Evolutionary conservation across 148 eudicot species (phyloP), one percentile per base, ranked within the genome.

Genomic region (Chenopodium berlandieri): DNA sequence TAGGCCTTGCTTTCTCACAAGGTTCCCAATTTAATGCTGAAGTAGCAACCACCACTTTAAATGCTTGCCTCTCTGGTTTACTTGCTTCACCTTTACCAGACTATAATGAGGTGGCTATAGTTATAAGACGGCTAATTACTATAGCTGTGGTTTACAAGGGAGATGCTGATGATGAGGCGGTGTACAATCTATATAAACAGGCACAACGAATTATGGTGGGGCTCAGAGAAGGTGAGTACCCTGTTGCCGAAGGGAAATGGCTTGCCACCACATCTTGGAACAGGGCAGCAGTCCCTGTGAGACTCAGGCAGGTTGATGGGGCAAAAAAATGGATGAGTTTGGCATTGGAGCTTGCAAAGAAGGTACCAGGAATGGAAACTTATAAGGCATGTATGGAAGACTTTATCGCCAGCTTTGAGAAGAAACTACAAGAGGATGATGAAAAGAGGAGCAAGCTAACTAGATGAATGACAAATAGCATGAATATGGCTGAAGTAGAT

Each of bases 221-320:
- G 19, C 81, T 96, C 81, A 91, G 84, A 90, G 97, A 90, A 50
- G 93, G 97, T 16, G 95, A 92, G 80, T 96, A 90, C 84, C 99
- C 99, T 19, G 81, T 77, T 68, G 90, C 86, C 54, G 98, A 96
- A 80, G 98, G 91, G 69, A 96, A 96, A 82, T 96, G 99, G 99
- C 95, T 96, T 50, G 93, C 94, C 62, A 91, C 88, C 85, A 91
- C 99, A 52, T 94, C 98, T 12, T 96, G 99, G 99, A 96, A 96
- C 85, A 89, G 99, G 54, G 99, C 97, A 80, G 90, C 95, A 77
- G 83, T 92, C 10, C 93, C 95, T 0, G 84, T 84, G 76, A 90
- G 92, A 87, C 76, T 94, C 84, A 97, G 97, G 32, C 89, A 89
- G 81, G 81, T 75, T 50, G 94, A 89, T 58, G 85, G 83, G 25